These are phyloP conservation scores for Geotrichum macrosporum DNA, from an alignment of 1,139 yeast genomes.

Conservation along the genomic window DNA sequence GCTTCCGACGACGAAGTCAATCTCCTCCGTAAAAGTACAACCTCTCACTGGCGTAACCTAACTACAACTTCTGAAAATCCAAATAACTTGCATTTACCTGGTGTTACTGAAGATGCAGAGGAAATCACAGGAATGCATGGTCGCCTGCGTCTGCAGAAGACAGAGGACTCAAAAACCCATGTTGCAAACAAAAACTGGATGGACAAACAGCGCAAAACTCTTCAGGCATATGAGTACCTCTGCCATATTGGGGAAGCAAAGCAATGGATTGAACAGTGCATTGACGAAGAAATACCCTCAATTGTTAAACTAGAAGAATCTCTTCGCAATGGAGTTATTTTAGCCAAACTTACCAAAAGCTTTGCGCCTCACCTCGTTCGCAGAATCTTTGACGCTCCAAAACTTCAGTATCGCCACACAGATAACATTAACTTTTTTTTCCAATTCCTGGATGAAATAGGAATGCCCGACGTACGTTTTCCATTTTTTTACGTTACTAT, in stretches of 20 bases:
- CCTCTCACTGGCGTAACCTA: conserved; percentile 18
- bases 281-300: conserved; percentile 50
- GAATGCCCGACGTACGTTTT: conserved; percentile 62
- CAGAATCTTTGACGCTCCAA: conserved; percentile 53
- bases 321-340: conserved; percentile 74
- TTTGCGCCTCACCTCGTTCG: conserved; percentile 65
- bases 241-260: conserved; percentile 88
- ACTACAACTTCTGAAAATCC: conserved; percentile 13
- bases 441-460: conserved; percentile 61
- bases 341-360: conserved; percentile 72
- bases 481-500: too few species aligned
- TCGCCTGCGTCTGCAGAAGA: conserved; percentile 36
- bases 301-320: conserved; percentile 57
- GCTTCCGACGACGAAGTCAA: conserved; percentile 18
- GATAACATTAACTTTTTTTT: conserved; percentile 89
- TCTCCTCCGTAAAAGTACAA: conserved; percentile 18
- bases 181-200: conserved; percentile 38
- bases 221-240: conserved; percentile 71
- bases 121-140: conserved; percentile 40
- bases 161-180: conserved; percentile 32
- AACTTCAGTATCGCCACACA: conserved; percentile 80
- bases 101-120: conserved; percentile 36
- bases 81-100: conserved; percentile 20
- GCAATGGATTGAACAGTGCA: conserved; percentile 61
- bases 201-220: conserved; percentile 43